These are phyloP conservation scores for Firmiana major DNA, from an alignment of 345 rosid species.

Conservation along the genomic window DNA sequence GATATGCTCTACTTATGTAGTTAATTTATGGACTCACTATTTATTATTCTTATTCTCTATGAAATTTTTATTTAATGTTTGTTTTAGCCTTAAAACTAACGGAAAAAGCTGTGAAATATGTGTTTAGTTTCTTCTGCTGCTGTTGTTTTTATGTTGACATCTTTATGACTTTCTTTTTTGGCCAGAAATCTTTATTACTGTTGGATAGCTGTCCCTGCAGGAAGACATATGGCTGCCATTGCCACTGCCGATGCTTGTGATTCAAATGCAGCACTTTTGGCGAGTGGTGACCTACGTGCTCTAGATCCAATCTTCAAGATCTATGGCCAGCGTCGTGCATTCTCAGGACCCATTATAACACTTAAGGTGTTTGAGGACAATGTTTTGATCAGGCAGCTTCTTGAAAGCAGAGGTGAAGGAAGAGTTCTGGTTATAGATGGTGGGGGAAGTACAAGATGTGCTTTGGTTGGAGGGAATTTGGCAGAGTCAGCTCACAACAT, in stretches of 20 bases:
- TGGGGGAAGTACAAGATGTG: slow-evolving; percentile 87
- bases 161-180: neutral
- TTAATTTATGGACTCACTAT: neutral
- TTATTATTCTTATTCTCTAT: neutral
- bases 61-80: neutral
- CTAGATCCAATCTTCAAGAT: slow-evolving; percentile 67
- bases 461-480: slow-evolving; percentile 74
- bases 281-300: slow-evolving; percentile 61
- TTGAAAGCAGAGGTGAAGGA: slow-evolving; percentile 75
- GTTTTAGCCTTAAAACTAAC: neutral
- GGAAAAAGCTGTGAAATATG: neutral
- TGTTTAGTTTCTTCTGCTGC: neutral
- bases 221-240: slow-evolving; percentile 32
- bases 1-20: neutral
- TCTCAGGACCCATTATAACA: slow-evolving; percentile 70
- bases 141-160: neutral
- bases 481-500: slow-evolving; percentile 62
- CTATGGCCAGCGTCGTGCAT: slow-evolving; percentile 60
- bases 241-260: slow-evolving; percentile 86
- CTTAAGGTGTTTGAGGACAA: slow-evolving; percentile 88
- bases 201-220: neutral
- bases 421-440: slow-evolving; percentile 80
- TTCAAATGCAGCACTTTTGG: slow-evolving; percentile 50
- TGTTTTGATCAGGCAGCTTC: slow-evolving; percentile 62
- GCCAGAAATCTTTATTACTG: neutral